phyloP scores from a whole-genome alignment of 768 basidiomycete species.

The Chalciporus piperatus region DNA sequence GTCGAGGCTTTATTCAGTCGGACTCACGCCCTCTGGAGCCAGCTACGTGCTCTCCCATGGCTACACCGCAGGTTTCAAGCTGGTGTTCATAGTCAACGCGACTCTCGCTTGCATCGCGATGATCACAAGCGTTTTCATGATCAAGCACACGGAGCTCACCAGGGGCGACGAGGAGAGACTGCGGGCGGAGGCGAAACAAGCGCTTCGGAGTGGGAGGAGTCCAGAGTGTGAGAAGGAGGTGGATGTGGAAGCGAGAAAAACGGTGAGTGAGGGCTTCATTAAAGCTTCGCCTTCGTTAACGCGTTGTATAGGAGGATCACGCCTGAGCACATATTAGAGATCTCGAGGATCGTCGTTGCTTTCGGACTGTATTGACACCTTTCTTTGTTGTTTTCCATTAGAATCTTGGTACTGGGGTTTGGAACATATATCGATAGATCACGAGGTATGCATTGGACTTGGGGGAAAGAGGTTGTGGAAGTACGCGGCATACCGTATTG shows the following conservation, averaged over 20 bases:
- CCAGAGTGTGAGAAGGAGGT: neutral
- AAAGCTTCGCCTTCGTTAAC: neutral
- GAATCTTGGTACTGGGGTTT: neutral
- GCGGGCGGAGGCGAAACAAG: slow-evolving; percentile 37
- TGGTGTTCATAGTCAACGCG: slow-evolving; percentile 61
- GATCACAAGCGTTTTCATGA: slow-evolving; percentile 55
- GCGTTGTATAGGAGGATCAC: neutral
- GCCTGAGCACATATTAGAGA: slow-evolving; percentile 3
- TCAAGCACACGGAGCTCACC: slow-evolving; percentile 58
- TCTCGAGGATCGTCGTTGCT: neutral
- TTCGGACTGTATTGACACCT: neutral
- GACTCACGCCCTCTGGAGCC: slow-evolving; percentile 38
- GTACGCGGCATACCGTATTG: neutral
- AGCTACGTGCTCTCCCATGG: slow-evolving; percentile 44
- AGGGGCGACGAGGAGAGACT: slow-evolving; percentile 53
- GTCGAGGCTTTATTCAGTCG: slow-evolving; percentile 30
- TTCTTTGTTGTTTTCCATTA: neutral
- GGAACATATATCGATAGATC: neutral
- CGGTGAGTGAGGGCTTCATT: neutral
- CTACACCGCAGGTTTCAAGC: slow-evolving; percentile 55
- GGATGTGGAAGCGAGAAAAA: neutral
- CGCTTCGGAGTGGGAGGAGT: neutral
- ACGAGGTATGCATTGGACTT: neutral
- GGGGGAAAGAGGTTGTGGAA: neutral
- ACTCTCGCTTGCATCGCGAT: slow-evolving; percentile 52